phyloP scores from a whole-genome alignment of 108 stramenopile genomes.

The Cyclotella choctawhatcheeana region DNA sequence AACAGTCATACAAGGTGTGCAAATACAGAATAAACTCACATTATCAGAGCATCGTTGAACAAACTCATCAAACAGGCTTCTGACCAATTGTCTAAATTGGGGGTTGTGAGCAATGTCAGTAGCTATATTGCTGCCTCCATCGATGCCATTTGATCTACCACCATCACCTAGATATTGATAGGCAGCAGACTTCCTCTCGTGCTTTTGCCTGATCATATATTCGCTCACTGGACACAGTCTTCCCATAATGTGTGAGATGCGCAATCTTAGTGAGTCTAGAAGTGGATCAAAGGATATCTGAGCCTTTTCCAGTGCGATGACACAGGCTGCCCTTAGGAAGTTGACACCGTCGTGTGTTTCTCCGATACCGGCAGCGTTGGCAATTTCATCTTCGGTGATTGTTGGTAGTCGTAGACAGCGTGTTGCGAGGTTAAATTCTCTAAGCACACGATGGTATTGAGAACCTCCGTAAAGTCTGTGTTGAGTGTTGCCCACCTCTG shows the following conservation, averaged over 20 bases:
- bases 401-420: slow-evolving; percentile 81
- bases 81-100: slow-evolving; percentile 77
- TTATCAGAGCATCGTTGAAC: slow-evolving; percentile 75
- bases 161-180: slow-evolving; percentile 50
- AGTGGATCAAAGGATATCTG: slow-evolving; percentile 85
- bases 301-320: slow-evolving; percentile 93
- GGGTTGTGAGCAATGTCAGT: slow-evolving; percentile 70
- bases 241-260: slow-evolving; percentile 87
- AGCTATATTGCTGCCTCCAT: slow-evolving; percentile 24
- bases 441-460: slow-evolving; percentile 90
- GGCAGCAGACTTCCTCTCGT: slow-evolving; percentile 63
- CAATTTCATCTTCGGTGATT: slow-evolving; percentile 92
- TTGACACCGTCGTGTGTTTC: slow-evolving; percentile 95
- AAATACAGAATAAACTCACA: slow-evolving; percentile 32
- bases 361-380: slow-evolving; percentile 93
- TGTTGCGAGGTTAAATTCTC: slow-evolving; percentile 90
- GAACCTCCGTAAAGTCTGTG: slow-evolving; percentile 91
- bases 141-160: slow-evolving; percentile 18
- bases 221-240: slow-evolving; percentile 87
- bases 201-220: slow-evolving; percentile 83
- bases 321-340: slow-evolving; percentile 91
- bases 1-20: neutral
- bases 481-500: slow-evolving; percentile 71
- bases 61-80: slow-evolving; percentile 85
- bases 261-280: slow-evolving; percentile 67